Evolutionary conservation across 2,329 filamentous ascomycete genomes (phyloP), one percentile per base, ranked within the genome.

Genomic region (Xylaria sp.): DNA sequence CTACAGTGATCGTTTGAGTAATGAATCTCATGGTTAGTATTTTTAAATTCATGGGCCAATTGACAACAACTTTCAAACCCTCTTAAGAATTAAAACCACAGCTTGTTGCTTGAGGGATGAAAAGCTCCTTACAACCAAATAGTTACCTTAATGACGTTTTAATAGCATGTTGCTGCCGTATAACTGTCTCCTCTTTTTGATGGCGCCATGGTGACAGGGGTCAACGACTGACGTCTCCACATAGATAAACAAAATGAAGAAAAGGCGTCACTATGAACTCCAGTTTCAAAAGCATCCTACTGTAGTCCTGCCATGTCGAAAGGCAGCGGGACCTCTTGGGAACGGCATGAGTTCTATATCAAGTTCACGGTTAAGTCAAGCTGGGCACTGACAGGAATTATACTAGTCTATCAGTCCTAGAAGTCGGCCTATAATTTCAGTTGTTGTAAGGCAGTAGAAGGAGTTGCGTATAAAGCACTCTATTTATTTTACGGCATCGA

Each of bases 191-290:
- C 39, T 2, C 39, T n/a, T 10, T 58, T 28, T 15, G 15, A 20
- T 56, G 50, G 39, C n/a, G 39, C 50, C 30, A 63, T 45, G n/a
- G 32, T 39, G 13, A 57, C 41, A 48, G 52, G 43, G 60, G 28
- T 25, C 28, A 41, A 12, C 7, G 13, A 30, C 23, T 56, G 52
- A 20, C 32, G 23, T 57, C 41, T 46, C 52, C 52, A 53, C 41
- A 39, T 30, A 48, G 50, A 56, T 20, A 48, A 20, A 13, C 28
- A 59, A 18, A 18, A 30, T 56, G 56, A 15, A 59, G 25, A n/a
- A 25, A 57, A 30, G 53, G 20, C 53, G 36, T 57, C 53, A 57
- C 30, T 3, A 12, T n/a, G 53, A 36, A 41, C 34, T 56, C 20
- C 3, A 39, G n/a, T 1, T 15, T 7, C n/a, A 20, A 23, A 41